Evolutionary conservation across 495 filamentous ascomycete genomes (phyloP), one percentile per base, ranked within the genome.

Genomic region (Pyrenula massariospora): DNA sequence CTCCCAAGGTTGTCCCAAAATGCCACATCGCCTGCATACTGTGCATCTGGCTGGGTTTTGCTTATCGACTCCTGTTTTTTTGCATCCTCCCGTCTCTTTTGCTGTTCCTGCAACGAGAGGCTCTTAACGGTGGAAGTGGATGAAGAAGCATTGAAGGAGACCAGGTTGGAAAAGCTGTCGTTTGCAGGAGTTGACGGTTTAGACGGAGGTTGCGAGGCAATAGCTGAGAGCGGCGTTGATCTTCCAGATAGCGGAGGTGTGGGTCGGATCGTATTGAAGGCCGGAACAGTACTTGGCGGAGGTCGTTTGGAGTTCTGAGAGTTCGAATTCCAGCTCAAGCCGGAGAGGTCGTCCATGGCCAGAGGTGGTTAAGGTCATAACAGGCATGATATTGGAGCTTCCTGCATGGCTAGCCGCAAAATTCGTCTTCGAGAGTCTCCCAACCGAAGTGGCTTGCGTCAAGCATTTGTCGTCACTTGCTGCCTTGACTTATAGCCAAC

Each of bases 131-230:
- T 70, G 24, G 74, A 63, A 61, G 86, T 86, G 50, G 50, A 52
- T 5, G 31, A 8, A n/a, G 82, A 76, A 12, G 81, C 70, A 51
- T 81, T 82, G 58, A 92, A 88, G 49, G 82, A 85, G 21, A 96
- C 85, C 20, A 98, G 75, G 63, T 86, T 89, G 59, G 91, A 86
- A 66, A 98, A 98, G 73, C 87, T 94, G 66, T 96, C 92, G 54
- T 78, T 78, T 3, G 78, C 75, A 1, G 86, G 79, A 36, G 85
- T 86, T 3, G 81, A 65, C 2, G 80, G 62, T 60, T 84, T 81
- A 0, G 82, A 75, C 20, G 75, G 74, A 24, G 67, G 69, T 61
- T 66, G 66, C 60, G 71, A 71, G 12, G 75, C 71, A 58, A 81
- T 75, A 10, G 76, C 62, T 24, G 83, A 80, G 23, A 85, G 68